Base-by-base conservation (phyloP, 768 basidiomycete genomes). In the Leucocoprinus leucothites region DNA sequence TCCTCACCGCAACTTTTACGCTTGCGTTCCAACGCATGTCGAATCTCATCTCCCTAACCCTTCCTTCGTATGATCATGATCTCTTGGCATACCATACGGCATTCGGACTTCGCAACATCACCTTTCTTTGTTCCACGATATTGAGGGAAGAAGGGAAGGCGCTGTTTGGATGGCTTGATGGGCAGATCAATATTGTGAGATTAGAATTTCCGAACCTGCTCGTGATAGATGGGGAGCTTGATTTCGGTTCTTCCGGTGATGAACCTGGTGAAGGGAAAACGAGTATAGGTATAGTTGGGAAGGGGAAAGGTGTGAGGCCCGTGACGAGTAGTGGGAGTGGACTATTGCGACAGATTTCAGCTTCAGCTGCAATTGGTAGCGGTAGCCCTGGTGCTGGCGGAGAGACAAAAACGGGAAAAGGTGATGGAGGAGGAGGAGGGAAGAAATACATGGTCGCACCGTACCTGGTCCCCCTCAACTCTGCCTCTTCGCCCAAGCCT, bases 11-110 rank as follows among this genome's bases (percentile, higher is more conserved):
- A 4, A 71, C 73, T 0, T 76, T 79, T 53, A 73, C 74, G 1
- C 63, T 74, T 43, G 75, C 74, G 1, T 66, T 81, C 38, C 71
- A 75, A 45, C 73, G 75, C 16, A 79, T 81, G 79, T 68, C 71
- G n/a, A 69, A 68, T 34, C 65, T 81, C 13, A 71, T 66, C 6
- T 63, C 70, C 16, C 64, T 79, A 18, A 67, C 70, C 14, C 69
- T 79, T 26, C 76, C 77, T 7, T 68, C 71, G 1, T 79, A 77
- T 57, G 75, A 78, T 53, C 50, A 65, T 22, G 69, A 71, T 16
- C 69, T 79, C 43, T 65, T 81, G 52, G 68, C 71, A 18, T 70
- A 74, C 46, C 75, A 75, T 56, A 69, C 71, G 3, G 73, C 74
- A 1, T 78, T 78, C 58, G 73, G 75, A 3, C 65, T 80, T 13